Conservation (phyloP, 805 yeast species). For the Hermanozyma aechmeae region DNA sequence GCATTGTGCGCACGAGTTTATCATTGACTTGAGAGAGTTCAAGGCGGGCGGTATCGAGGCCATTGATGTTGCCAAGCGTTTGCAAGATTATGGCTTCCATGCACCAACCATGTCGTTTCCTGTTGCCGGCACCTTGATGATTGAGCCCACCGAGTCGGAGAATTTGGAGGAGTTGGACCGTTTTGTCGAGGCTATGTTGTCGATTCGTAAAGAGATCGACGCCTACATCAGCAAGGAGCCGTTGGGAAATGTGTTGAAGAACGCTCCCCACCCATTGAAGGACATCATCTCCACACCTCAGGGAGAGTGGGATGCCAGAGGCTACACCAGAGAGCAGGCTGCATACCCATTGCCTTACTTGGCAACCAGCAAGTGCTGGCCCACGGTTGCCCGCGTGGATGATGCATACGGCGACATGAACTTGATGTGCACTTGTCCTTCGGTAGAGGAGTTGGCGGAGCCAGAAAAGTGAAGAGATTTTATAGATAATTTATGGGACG, state of each 20-base stretch:
- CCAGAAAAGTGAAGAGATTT: no score
- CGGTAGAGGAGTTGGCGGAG: constrained; percentile 63
- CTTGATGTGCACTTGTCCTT: constrained; percentile 87
- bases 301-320: constrained; percentile 73
- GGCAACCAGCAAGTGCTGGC: constrained; percentile 82
- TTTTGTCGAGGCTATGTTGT: constrained; percentile 77
- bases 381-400: constrained; percentile 84
- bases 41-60: constrained; percentile 82
- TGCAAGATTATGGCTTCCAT: constrained; percentile 97
- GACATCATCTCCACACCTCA: constrained; percentile 57
- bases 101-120: constrained; percentile 99
- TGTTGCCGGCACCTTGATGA: constrained; percentile 93
- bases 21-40: constrained; percentile 80
- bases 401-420: constrained; percentile 93
- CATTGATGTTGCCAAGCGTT: constrained; percentile 90
- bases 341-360: constrained; percentile 83
- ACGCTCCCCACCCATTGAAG: constrained; percentile 84
- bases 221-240: constrained; percentile 59
- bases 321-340: constrained; percentile 88
- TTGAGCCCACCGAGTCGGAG: constrained; percentile 97
- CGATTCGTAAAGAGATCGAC: constrained; percentile 75
- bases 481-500: no score
- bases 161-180: constrained; percentile 81
- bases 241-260: constrained; percentile 64
- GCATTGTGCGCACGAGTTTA: constrained; percentile 95